A percentile compares a stretch with the other conserved stretches of the same genome.
Evolutionary conservation across 306 rosid species (phyloP).

Genomic region (Corylus avellana): DNA sequence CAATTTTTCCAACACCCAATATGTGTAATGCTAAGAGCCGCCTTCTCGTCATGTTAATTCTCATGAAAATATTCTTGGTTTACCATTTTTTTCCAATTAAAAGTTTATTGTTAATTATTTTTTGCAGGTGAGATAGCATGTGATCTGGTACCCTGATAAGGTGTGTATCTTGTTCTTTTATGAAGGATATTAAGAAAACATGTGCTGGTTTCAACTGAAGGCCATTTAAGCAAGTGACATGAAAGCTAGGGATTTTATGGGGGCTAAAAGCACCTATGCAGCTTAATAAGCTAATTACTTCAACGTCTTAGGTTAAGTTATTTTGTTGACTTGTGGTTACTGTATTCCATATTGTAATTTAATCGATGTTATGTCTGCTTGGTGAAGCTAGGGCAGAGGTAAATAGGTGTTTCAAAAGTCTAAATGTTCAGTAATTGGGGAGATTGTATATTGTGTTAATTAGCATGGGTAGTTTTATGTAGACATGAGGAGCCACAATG

Average conservation of each 20-base stretch:
- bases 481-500: background rate
- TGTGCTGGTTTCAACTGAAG: constrained; percentile 9
- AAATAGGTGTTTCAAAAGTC: background rate
- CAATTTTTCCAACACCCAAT: background rate
- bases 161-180: background rate
- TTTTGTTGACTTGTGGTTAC: background rate
- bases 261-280: background rate
- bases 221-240: constrained; percentile 4
- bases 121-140: constrained; percentile 61
- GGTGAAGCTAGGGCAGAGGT: background rate
- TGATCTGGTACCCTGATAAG: constrained; percentile 32
- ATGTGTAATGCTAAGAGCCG: background rate
- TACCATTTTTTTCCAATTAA: background rate
- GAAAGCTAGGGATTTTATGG: background rate
- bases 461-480: background rate
- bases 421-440: background rate
- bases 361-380: background rate
- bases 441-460: background rate
- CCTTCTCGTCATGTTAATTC: background rate
- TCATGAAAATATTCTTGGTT: background rate
- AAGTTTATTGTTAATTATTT: constrained; percentile 21
- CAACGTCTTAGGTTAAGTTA: background rate
- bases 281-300: background rate
- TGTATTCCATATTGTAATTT: background rate
- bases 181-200: constrained; percentile 6